Conservation (phyloP, 2,329 filamentous ascomycete species). For the Lecanoromycetidae sp. region DNA sequence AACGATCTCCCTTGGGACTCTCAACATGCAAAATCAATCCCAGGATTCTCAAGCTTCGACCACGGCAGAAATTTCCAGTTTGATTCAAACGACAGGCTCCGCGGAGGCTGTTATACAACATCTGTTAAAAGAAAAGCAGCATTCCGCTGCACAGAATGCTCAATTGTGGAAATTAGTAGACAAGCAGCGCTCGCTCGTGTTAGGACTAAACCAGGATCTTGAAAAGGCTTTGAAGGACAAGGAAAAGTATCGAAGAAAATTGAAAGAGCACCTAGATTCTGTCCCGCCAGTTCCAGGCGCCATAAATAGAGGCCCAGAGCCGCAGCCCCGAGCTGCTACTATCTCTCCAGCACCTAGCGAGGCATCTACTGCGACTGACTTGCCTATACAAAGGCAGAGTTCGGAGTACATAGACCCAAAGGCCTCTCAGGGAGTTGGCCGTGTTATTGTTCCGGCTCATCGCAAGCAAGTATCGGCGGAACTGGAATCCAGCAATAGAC, state of each 20-base stretch:
- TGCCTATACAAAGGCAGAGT: slow-evolving; percentile 21
- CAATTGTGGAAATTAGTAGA: slow-evolving; percentile 94
- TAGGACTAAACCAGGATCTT: slow-evolving; percentile 87
- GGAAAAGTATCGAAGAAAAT: slow-evolving; percentile 79
- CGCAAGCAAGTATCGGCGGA: background rate
- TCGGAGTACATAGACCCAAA: slow-evolving; percentile 7
- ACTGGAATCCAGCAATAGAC: background rate
- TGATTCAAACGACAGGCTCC: slow-evolving; percentile 77
- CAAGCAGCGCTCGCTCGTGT: slow-evolving; percentile 87
- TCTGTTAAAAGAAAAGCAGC: slow-evolving; percentile 81
- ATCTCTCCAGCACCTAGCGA: slow-evolving; percentile 24
- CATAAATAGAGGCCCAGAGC: slow-evolving; percentile 14
- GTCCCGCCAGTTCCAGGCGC: slow-evolving; percentile 20
- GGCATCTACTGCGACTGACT: slow-evolving; percentile 19
- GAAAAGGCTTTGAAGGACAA: slow-evolving; percentile 88
- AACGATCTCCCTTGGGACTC: slow-evolving; percentile 50
- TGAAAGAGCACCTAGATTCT: slow-evolving; percentile 59
- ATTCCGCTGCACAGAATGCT: slow-evolving; percentile 74
- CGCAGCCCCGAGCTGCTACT: slow-evolving; percentile 9
- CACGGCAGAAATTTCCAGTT: slow-evolving; percentile 60
- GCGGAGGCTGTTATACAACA: slow-evolving; percentile 81
- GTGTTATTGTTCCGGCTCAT: background rate
- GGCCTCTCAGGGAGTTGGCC: background rate
- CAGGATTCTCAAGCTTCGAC: slow-evolving; percentile 46
- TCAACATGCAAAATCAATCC: slow-evolving; percentile 45